Percentiles rank a stretch among this genome's conserved stretches.
Conservation (phyloP, 495 filamentous ascomycete genomes). For the Podospora australis region DNA sequence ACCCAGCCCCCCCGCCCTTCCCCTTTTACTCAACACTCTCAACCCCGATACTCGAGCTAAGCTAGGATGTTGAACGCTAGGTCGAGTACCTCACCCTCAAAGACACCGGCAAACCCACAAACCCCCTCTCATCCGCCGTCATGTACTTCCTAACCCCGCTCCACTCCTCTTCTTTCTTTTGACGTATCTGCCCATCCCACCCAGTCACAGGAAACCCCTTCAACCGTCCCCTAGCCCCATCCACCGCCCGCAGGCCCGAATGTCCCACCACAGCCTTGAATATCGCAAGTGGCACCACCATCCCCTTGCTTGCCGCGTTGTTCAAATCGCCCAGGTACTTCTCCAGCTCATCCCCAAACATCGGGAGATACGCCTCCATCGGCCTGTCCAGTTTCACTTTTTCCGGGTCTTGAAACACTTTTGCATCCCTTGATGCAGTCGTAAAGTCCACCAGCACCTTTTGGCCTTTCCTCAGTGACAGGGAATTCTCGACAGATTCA, state of each 20-base stretch:
- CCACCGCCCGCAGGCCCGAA: background rate
- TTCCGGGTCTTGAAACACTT: background rate
- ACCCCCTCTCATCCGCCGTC: background rate
- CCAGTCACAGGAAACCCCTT: background rate
- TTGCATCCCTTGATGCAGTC: background rate
- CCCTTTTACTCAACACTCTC: no score
- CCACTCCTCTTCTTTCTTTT: background rate
- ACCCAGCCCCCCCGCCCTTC: no score
- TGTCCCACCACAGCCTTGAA: background rate
- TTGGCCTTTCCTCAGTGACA: background rate
- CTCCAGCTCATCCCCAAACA: background rate
- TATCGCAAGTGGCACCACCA: background rate
- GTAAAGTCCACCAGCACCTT: background rate
- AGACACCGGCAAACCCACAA: background rate
- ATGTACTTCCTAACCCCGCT: background rate
- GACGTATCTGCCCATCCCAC: background rate
- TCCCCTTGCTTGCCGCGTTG: background rate
- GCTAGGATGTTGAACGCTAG: no score
- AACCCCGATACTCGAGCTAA: no score
- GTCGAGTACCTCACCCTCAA: background rate
- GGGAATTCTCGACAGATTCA: background rate
- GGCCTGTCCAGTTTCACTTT: background rate
- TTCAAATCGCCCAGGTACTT: no score
- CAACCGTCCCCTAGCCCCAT: background rate
- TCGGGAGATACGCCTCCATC: background rate